Base-by-base conservation (phyloP, 2,329 filamentous ascomycete genomes). In the Botryotinia convoluta region DNA sequence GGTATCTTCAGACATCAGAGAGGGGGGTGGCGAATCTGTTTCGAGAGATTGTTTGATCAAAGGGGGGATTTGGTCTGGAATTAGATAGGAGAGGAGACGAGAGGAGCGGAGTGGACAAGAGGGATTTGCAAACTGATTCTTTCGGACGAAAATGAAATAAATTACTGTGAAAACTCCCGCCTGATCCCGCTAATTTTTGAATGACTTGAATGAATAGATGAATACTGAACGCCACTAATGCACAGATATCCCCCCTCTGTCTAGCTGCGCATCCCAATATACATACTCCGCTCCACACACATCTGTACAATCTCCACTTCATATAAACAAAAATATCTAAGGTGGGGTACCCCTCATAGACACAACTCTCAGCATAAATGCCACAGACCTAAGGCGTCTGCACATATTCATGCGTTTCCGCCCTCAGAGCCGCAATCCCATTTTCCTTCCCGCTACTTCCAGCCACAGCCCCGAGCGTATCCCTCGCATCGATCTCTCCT, bases 391-490 rank as follows among this genome's bases (percentile, higher is more conserved):
- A 71, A 51, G 71, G 63, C 42, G 63, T 73, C 54, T 73, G 63
- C 9, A 69, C 71, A 54, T 70, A 60, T 37, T 48, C 71, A 29
- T 60, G 51, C 26, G 42, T 57, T 29, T 70, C 65, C n/a, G 63
- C 26, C 35, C 71, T 69, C 44, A 73, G 45, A n/a, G 60, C 71
- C 71, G 37, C 48, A 4, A 59, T 32, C 1, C 65, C 60, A 26
- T 70, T 60, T 42, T 69, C 71, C 45, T 73, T 73, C 42, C 64
- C 71, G 9, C 71, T 73, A 26, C 59, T 63, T 14, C 62, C 62
- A 10, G 62, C 45, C 57, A 63, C 71, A 4, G 69, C 35, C 4
- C 44, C 65, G 26, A 61, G 22, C 20, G 48, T n/a, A 68, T 68
- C 71, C 32, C 39, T 51, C 37, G 37, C 5, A 32, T 68, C 62